Evolutionary conservation across 768 basidiomycete genomes (phyloP), one percentile per base, ranked within the genome.

Genomic region (Termitomyces eurrhizus): DNA sequence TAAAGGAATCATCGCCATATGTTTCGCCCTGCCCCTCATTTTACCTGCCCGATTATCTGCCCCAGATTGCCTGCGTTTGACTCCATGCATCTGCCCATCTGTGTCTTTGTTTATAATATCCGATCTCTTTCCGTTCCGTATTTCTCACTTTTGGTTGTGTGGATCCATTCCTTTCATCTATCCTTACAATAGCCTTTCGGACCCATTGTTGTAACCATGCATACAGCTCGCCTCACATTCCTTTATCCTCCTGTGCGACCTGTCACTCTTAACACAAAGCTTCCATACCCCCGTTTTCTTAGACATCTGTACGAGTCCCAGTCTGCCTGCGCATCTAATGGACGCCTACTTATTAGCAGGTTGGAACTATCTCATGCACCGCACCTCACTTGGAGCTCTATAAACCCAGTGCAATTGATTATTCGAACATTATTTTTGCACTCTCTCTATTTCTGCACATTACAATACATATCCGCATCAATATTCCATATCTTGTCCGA

Each of bases 141-240:
- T n/a, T 24, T 26, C 44, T 32, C 4, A 16, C 32, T 59, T 62
- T 59, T 58, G 57, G 41, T 61, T 63, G 64, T 62, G 60, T 39
- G 50, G 48, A 62, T 14, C n/a, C 53, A 48, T 51, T 48, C 39
- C 29, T 58, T n/a, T 49, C 46, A 39, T 55, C 54, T 55, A 55
- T 13, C 7, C 11, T 33, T n/a, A 55, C 39, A 14, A 44, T 55
- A 55, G 18, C 18, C 29, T 44, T 21, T 8, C 32, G 41, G 12
- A 55, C 39, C 53, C 36, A 16, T n/a, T n/a, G 51, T 42, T 42
- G 26, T 55, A 21, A 21, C 24, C 51, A 7, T 51, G 14, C 52
- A 37, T 56, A 11, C 49, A 50, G 46, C 50, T 42, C 16, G 32
- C 29, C 53, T 42, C 49, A 61, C 59, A 51, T 56, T 58, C 59